Percentiles rank a stretch among this genome's conserved stretches.
These are phyloP conservation scores for Helotiales sp. DNA, from an alignment of 2,329 filamentous ascomycete genomes.

Conservation along the genomic window DNA sequence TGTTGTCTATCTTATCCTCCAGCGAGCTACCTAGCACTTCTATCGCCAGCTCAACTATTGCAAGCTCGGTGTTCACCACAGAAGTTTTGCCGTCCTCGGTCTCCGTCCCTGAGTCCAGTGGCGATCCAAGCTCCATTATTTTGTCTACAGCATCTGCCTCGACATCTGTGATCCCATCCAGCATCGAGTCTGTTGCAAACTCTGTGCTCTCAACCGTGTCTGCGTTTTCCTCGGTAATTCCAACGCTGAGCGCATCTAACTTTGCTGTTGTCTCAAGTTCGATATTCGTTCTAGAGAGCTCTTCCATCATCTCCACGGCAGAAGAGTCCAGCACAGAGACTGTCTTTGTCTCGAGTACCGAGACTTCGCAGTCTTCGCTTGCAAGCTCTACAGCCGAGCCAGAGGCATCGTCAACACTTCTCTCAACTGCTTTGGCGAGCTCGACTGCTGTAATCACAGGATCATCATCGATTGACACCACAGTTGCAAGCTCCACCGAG, in stretches of 20 bases:
- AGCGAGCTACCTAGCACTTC: background rate
- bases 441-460: background rate
- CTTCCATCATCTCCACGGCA: background rate
- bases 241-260: background rate
- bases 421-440: background rate
- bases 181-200: background rate
- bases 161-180: background rate
- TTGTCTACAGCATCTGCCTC: background rate
- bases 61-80: background rate
- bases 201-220: background rate
- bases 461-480: background rate
- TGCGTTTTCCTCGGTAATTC: background rate
- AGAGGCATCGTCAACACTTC: background rate
- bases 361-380: background rate
- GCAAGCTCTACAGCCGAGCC: background rate
- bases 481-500: background rate
- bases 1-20: background rate
- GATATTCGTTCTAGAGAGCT: background rate
- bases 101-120: background rate
- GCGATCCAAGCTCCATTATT: background rate
- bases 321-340: background rate
- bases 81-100: background rate
- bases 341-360: background rate
- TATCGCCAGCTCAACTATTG: background rate
- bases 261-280: background rate